These are phyloP conservation scores for Desmodesmus armatus DNA, from an alignment of 139 green algal genomes.

Conservation along the genomic window DNA sequence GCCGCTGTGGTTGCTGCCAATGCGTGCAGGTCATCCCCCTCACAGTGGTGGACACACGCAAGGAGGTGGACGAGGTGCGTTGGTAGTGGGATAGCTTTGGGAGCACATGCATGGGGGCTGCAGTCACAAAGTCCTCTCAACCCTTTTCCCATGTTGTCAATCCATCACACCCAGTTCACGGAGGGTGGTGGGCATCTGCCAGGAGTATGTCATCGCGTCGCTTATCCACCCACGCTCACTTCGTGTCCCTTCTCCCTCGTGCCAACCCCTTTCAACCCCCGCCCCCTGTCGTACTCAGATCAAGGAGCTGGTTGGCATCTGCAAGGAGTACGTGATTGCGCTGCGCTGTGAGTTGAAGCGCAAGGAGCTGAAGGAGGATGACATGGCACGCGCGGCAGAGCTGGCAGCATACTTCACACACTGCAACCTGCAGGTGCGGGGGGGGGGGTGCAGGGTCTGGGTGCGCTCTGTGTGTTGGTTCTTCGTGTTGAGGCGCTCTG, in stretches of 20 bases:
- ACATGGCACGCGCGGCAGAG: slow-evolving; percentile 86
- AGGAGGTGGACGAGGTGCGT: slow-evolving; percentile 90
- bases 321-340: slow-evolving; percentile 94
- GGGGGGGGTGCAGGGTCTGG: no score
- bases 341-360: slow-evolving; percentile 93
- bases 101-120: neutral
- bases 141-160: neutral
- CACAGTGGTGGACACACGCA: slow-evolving; percentile 88
- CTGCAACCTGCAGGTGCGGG: slow-evolving; percentile 83
- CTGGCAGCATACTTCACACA: slow-evolving; percentile 99
- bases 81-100: neutral
- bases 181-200: no score
- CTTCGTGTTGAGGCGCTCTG: no score
- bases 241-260: no score
- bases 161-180: no score
- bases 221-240: no score
- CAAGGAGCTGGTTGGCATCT: slow-evolving; percentile 95
- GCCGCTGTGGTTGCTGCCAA: neutral
- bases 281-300: no score
- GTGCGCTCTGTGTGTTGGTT: no score
- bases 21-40: slow-evolving; percentile 86
- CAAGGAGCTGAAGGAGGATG: slow-evolving; percentile 78
- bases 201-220: no score
- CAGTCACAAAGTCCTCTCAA: neutral
- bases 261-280: no score